Evolutionary conservation across 2,329 filamentous ascomycete genomes (phyloP).

Genomic region (Pseudonectria buxi): DNA sequence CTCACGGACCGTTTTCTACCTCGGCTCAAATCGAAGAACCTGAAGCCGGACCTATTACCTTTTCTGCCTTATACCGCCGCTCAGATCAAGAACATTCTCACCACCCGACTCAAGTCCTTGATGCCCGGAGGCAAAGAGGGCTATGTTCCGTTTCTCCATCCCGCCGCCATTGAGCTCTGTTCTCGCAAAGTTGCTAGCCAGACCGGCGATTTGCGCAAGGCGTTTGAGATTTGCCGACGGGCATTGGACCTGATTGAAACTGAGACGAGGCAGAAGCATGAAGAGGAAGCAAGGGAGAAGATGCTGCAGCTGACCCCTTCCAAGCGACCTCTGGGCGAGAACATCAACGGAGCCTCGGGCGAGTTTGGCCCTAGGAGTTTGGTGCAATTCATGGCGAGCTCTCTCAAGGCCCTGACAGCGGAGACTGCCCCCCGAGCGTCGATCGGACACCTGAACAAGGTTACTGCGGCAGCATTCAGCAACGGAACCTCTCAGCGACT

Average conservation of each 20-base stretch:
- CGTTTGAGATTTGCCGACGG: conserved; percentile 86
- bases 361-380: conserved; percentile 35
- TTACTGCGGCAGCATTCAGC: conserved; percentile 83
- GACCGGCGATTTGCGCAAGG: conserved; percentile 88
- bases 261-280: conserved; percentile 70
- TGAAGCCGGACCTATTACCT: conserved; percentile 82
- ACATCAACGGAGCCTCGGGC: conserved; percentile 56
- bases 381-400: conserved; percentile 42
- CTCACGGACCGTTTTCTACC: conserved; percentile 92
- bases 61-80: conserved; percentile 86
- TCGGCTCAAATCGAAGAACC: conserved; percentile 82
- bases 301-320: conserved; percentile 58
- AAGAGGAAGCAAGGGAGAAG: conserved; percentile 52
- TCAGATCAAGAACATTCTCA: conserved; percentile 85
- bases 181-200: conserved; percentile 92
- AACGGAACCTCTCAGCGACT: conserved; percentile 82
- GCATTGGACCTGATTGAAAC: conserved; percentile 84
- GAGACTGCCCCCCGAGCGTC: conserved; percentile 81
- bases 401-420: conserved; percentile 57
- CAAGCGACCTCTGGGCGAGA: conserved; percentile 73
- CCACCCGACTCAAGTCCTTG: conserved; percentile 70
- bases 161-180: conserved; percentile 87
- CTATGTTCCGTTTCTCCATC: conserved; percentile 83
- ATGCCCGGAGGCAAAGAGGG: conserved; percentile 51
- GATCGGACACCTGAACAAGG: conserved; percentile 84